These are phyloP conservation scores for Didymella lethalis DNA, from an alignment of 2,329 filamentous ascomycete species.

Conservation along the genomic window DNA sequence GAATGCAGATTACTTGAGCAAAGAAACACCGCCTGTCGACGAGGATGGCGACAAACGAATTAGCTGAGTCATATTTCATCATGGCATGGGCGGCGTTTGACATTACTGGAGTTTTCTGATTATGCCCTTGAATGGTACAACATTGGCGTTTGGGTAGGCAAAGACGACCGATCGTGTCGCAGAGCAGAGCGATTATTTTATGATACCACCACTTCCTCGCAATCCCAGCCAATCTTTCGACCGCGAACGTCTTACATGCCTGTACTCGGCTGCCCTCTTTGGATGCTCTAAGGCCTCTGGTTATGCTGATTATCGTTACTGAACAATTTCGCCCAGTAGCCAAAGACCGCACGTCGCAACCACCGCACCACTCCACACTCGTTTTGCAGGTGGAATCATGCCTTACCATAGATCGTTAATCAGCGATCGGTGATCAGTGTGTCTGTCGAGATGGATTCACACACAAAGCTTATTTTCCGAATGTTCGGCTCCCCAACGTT, in stretches of 20 bases:
- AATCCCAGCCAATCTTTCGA: conserved; percentile 6
- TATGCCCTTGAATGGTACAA: conserved; percentile 6
- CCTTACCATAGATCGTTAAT: background rate
- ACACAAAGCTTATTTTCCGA: background rate
- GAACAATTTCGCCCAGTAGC: background rate
- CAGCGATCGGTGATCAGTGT: background rate
- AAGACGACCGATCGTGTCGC: conserved; percentile 16
- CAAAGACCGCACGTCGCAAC: background rate
- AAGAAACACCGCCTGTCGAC: conserved; percentile 61
- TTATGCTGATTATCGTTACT: conserved; percentile 1
- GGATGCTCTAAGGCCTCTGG: background rate
- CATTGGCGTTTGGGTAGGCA: conserved; percentile 21
- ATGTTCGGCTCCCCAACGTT: conserved; percentile 20
- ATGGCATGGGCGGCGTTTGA: conserved; percentile 20
- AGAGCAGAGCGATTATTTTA: conserved; percentile 21
- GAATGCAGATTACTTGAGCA: conserved; percentile 85
- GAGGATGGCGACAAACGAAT: conserved; percentile 46
- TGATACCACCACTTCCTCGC: conserved; percentile 26
- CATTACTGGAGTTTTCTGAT: conserved; percentile 22
- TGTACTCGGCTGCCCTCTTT: background rate
- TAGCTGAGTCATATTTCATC: conserved; percentile 8
- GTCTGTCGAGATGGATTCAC: background rate
- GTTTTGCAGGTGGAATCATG: background rate
- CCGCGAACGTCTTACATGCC: background rate
- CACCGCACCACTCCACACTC: background rate